Conservation (phyloP, 306 rosid genomes). For the Rosa lucieae region DNA sequence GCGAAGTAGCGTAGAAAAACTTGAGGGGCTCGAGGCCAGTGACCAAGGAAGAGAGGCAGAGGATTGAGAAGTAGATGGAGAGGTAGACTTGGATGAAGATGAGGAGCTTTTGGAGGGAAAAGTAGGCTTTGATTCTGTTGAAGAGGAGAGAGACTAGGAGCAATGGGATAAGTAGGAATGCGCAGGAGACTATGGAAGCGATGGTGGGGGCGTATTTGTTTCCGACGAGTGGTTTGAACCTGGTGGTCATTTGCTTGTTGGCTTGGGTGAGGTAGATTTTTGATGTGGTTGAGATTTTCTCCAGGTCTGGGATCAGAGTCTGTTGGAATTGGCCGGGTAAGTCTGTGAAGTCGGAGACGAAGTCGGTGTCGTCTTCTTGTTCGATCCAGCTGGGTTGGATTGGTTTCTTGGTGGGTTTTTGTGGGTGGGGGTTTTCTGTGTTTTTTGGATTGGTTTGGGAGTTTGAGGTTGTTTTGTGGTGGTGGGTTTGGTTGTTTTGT, state of each 20-base stretch:
- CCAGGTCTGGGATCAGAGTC: slow-evolving; percentile 75
- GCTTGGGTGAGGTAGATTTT: slow-evolving; percentile 61
- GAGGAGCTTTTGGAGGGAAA: slow-evolving; percentile 84
- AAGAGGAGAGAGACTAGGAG: slow-evolving; percentile 72
- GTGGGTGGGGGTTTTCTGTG: slow-evolving; percentile 27
- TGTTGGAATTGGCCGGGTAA: slow-evolving; percentile 62
- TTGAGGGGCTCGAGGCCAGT: slow-evolving; percentile 80
- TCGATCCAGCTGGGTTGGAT: slow-evolving; percentile 49
- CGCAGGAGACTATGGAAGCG: slow-evolving; percentile 57
- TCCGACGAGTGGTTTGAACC: slow-evolving; percentile 84
- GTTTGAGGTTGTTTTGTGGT: slow-evolving; percentile 31
- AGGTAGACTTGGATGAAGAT: slow-evolving; percentile 89
- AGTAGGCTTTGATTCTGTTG: slow-evolving; percentile 78
- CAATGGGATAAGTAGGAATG: slow-evolving; percentile 67
- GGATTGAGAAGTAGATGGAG: slow-evolving; percentile 80
- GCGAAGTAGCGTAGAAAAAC: slow-evolving; percentile 87
- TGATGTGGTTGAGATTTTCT: slow-evolving; percentile 71
- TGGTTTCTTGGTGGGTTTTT: slow-evolving; percentile 40
- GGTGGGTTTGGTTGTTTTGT: slow-evolving; percentile 62
- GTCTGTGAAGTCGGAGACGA: slow-evolving; percentile 61
- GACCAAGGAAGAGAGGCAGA: slow-evolving; percentile 55
- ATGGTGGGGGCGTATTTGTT: slow-evolving; percentile 79
- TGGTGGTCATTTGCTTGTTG: slow-evolving; percentile 66
- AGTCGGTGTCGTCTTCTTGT: slow-evolving; percentile 51
- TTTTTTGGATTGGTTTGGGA: slow-evolving; percentile 26